Base-by-base conservation (phyloP, 805 yeast genomes). In the Cyberlindnera meyerae region DNA sequence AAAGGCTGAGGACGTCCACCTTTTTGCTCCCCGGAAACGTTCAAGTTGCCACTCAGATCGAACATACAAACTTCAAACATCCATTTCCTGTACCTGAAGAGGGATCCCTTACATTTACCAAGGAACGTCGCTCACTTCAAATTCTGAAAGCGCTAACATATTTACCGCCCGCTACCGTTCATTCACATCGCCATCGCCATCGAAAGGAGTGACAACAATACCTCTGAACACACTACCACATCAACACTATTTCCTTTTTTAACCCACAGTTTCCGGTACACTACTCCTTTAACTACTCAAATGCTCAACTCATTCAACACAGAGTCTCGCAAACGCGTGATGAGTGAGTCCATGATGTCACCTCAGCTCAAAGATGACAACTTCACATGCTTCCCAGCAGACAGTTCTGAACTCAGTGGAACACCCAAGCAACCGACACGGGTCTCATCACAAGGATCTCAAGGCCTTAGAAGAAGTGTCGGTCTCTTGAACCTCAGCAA, bases 401-500 rank as follows among this genome's bases (percentile, higher is more conserved):
- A 48, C 9, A 33, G 33, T 13, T 27, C 40, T 2, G 37, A 36
- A 14, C 29, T 37, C 4, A 26, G 33, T n/a, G 45, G 44, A 6
- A 54, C 55, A 1, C 56, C 58, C 11, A 45, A 51, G n/a, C 46
- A 47, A 27, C 36, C 31, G 26, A 37, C 40, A 2, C 36, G 39
- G n/a, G n/a, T 48, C 0, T 54, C 59, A 6, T 52, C 59, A 1
- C 58, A 54, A 31, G 53, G 55, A 3, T 51, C 57, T 0, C 55
- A 51, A 27, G 62, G 63, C 13, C 41, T 74, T 25, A 67, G 77
- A 43, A 63, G 80, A 57, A 71, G 78, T 61, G 71, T 66, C 2
- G 78, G 77, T 2, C 56, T 73, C 8, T 49, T 75, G 43, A 74
- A 75, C 37, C 47, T 75, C 33, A 70, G 77, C 11, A 51, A 72